Percentiles rank a stretch among this genome's conserved stretches.
Evolutionary conservation across 2,329 filamentous ascomycete genomes (phyloP).

Genomic region (Fusarium irregulare): DNA sequence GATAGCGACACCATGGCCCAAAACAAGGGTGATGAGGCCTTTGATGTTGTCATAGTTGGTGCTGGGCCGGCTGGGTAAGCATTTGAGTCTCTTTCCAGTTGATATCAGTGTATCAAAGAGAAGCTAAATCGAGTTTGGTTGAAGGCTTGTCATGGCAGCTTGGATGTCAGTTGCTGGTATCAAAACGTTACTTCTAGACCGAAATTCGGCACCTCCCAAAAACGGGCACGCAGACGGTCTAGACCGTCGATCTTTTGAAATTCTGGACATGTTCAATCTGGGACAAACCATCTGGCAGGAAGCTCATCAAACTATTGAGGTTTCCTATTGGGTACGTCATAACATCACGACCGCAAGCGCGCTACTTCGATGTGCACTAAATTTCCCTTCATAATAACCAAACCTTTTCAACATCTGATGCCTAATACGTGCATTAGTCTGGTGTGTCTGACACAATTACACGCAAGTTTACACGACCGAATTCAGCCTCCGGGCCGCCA

Average conservation of each 20-base stretch:
- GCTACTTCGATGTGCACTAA: neutral
- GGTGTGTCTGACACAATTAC: neutral
- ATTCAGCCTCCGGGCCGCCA: neutral
- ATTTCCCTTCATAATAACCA: neutral
- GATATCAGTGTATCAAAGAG: neutral
- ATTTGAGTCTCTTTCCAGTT: neutral
- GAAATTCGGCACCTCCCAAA: neutral
- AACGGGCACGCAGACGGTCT: neutral
- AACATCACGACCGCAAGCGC: neutral
- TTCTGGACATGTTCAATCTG: neutral
- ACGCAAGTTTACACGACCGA: neutral
- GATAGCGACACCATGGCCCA: neutral
- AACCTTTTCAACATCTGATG: neutral
- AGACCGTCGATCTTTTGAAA: neutral
- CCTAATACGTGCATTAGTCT: neutral
- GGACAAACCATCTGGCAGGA: neutral
- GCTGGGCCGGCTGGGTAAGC: neutral
- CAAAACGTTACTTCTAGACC: neutral
- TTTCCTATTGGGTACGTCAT: neutral
- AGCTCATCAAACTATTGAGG: neutral
- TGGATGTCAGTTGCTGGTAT: neutral
- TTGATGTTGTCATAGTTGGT: neutral
- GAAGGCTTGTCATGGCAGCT: neutral
- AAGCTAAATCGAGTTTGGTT: neutral
- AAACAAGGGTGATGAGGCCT: neutral